phyloP scores from a whole-genome alignment of 1,284 basidiomycete genomes.

The Puccinia hordei region DNA sequence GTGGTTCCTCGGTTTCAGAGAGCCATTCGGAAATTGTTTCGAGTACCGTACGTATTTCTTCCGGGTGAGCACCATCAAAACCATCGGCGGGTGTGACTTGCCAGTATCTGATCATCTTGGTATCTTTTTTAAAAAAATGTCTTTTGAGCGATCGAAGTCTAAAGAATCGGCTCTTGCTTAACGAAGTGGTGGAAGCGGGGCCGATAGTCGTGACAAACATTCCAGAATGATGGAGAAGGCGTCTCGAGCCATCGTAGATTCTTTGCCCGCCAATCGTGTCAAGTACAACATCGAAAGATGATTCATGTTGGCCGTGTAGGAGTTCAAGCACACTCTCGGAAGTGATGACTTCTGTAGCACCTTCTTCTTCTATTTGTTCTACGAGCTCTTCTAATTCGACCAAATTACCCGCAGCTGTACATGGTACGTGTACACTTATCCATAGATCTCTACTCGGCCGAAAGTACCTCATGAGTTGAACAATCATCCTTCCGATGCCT shows the following conservation, averaged over 20 bases:
- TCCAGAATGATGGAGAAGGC: constrained; percentile 44
- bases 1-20: constrained; percentile 19
- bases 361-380: constrained; percentile 25
- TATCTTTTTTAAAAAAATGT: constrained; percentile 44
- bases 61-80: constrained; percentile 40
- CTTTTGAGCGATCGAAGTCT: constrained; percentile 39
- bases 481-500: constrained; percentile 60
- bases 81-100: constrained; percentile 36
- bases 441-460: constrained; percentile 57
- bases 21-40: constrained; percentile 35
- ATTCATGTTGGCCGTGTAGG: constrained; percentile 33
- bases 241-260: constrained; percentile 47
- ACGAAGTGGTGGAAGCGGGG: constrained; percentile 15
- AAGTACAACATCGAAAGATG: constrained; percentile 42
- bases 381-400: constrained; percentile 6
- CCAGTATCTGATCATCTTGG: constrained; percentile 47
- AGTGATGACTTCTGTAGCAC: constrained; percentile 45
- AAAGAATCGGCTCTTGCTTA: constrained; percentile 21
- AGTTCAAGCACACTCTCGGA: constrained; percentile 33
- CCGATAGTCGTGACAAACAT: constrained; percentile 46
- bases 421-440: constrained; percentile 61
- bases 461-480: constrained; percentile 59
- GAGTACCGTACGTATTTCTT: constrained; percentile 34
- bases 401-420: constrained; percentile 41
- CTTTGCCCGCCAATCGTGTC: constrained; percentile 47